These are phyloP conservation scores for Populus tremula DNA, from an alignment of 345 rosid species.

Conservation along the genomic window DNA sequence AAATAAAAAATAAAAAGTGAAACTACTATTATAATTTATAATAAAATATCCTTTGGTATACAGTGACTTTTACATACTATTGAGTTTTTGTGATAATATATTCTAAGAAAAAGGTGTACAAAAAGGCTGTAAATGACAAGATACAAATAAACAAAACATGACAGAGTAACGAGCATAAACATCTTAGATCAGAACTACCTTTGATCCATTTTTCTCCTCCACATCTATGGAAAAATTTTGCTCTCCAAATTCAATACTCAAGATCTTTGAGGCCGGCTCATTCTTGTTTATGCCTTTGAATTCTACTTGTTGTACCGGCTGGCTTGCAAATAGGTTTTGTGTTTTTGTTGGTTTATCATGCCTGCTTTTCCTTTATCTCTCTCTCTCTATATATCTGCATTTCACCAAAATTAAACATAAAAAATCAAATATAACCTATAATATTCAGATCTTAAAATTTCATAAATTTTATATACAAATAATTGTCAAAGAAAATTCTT, in stretches of 20 bases:
- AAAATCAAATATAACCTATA: too few species aligned
- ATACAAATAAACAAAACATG: neutral
- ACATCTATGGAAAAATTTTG: neutral
- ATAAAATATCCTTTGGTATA: too few species aligned
- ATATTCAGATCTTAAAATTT: too few species aligned
- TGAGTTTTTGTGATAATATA: too few species aligned
- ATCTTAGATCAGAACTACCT: neutral
- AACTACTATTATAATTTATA: too few species aligned
- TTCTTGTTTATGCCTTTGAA: neutral
- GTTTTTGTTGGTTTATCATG: neutral
- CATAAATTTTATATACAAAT: too few species aligned
- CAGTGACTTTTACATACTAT: fast-evolving
- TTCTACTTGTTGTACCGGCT: neutral
- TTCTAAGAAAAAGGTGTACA: neutral
- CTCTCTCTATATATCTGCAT: too few species aligned
- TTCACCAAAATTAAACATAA: too few species aligned
- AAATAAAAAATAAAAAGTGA: too few species aligned
- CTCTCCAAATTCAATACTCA: neutral
- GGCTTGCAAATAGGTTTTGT: neutral
- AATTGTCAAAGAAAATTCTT: too few species aligned
- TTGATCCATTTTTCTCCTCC: neutral
- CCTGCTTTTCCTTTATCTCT: neutral
- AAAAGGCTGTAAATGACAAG: neutral
- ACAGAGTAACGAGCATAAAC: neutral
- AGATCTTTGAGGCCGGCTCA: neutral